Percentiles rank a stretch among this genome's conserved stretches.
Conservation (phyloP, 495 filamentous ascomycete genomes). For the Schizothecium vesticola region DNA sequence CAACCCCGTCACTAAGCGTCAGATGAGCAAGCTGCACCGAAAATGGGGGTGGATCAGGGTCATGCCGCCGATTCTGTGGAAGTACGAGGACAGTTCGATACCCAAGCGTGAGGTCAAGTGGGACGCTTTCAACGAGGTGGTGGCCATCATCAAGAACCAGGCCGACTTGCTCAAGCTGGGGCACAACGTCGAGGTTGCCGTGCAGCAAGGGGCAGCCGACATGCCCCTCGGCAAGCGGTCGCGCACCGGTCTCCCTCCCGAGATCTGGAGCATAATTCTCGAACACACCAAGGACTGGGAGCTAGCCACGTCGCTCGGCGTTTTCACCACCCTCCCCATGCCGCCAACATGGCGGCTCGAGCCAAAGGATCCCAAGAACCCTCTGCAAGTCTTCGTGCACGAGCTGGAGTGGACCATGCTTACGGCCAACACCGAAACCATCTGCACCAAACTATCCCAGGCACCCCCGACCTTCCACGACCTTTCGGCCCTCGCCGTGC, state of each 20-base stretch:
- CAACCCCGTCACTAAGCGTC: slow-evolving; percentile 75
- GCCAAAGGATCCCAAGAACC: slow-evolving; percentile 37
- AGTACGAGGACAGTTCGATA: slow-evolving; percentile 50
- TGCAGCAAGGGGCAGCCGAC: slow-evolving; percentile 29
- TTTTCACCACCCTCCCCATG: slow-evolving; percentile 68
- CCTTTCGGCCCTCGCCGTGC: slow-evolving; percentile 73
- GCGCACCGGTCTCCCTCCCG: slow-evolving; percentile 56
- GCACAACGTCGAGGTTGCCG: slow-evolving; percentile 50
- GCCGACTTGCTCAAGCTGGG: slow-evolving; percentile 57
- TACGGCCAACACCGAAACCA: slow-evolving; percentile 58
- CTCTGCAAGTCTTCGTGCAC: slow-evolving; percentile 49
- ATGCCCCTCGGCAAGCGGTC: slow-evolving; percentile 25
- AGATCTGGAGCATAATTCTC: slow-evolving; percentile 85
- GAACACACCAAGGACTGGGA: slow-evolving; percentile 87
- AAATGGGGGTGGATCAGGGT: slow-evolving; percentile 81
- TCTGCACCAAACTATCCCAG: slow-evolving; percentile 61
- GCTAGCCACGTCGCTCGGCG: slow-evolving; percentile 68
- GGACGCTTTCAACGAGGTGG: slow-evolving; percentile 60
- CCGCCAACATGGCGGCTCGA: slow-evolving; percentile 60
- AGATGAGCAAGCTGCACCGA: slow-evolving; percentile 69
- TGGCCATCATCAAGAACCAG: slow-evolving; percentile 62
- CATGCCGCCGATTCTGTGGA: slow-evolving; percentile 66
- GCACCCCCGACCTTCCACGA: slow-evolving; percentile 62
- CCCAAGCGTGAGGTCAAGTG: slow-evolving; percentile 53
- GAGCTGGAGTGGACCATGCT: slow-evolving; percentile 78